Evolutionary conservation across 257 asterid species (phyloP), one percentile per base, ranked within the genome.

Genomic region (Anisodus tanguticus): DNA sequence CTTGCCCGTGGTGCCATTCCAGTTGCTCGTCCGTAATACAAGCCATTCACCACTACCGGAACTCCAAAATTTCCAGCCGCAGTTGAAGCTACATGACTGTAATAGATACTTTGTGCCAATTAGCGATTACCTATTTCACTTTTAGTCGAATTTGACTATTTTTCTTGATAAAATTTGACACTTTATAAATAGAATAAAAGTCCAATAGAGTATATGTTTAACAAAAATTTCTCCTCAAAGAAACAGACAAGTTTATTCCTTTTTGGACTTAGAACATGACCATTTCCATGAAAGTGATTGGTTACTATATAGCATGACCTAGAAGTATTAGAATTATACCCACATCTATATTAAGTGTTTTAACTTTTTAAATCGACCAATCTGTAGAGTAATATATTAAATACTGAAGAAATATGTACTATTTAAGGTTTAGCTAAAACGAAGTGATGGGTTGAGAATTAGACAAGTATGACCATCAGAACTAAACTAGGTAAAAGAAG

Each of bases 1-100:
- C 99, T 91, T 26, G 99, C 98, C n/a, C 90, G 96, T 10, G 98
- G 99, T 15, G 99, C 98, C 98, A 96, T 94, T 83, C 99, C 98
- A 87, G 92, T 91, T 81, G 98, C 97, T 89, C 93, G 92, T 55
- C 99, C 99, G 3, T 90, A 92, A 90, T 90, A 93, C 90, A 90
- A 93, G 58, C 98, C 97, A 68, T 96, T 90, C 60, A 91, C 97
- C 53, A 92, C 97, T 77, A 96, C 98, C 0, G 99, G 98, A 86
- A 96, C 92, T 86, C 93, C 98, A 64, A 35, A 87, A 86, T 96
- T 94, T 62, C 99, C 99, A 70, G 99, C 98, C 22, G 98, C 98
- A 54, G 92, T 96, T 70, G 98, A 92, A 43, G 98, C 98, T 82
- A 96, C 99, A 78, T 96, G 99, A 88, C 99, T 94, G 90, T 1